Percentiles rank a stretch among this genome's conserved stretches.
phyloP scores from a whole-genome alignment of 2,329 filamentous ascomycete genomes.

The Xylaria sp. region DNA sequence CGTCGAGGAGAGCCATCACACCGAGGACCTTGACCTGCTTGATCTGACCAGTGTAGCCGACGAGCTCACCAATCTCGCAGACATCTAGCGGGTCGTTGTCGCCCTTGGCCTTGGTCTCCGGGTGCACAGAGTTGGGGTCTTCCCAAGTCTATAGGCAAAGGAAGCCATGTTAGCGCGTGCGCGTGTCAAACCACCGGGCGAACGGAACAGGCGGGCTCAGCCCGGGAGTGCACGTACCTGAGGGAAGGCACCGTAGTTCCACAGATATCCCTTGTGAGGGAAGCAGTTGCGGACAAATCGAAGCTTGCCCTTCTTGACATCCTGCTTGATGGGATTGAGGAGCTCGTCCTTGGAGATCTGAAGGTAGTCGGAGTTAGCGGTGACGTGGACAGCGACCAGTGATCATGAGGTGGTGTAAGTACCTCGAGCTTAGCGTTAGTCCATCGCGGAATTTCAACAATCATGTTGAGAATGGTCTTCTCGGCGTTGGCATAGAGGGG shows the following conservation, averaged over 20 bases:
- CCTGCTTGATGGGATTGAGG: constrained; percentile 99
- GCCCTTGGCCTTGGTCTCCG: constrained; percentile 98
- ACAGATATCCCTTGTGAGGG: constrained; percentile 99
- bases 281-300: constrained; percentile 99
- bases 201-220: constrained; percentile 4
- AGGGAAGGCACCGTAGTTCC: constrained; percentile 99
- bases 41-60: constrained; percentile 93
- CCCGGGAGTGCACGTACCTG: constrained; percentile 64
- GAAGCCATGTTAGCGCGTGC: constrained; percentile 10
- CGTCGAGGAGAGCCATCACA: constrained; percentile 98
- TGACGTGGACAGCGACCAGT: neutral
- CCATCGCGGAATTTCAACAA: constrained; percentile 99
- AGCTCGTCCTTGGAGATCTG: constrained; percentile 99
- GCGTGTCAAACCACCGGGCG: constrained; percentile 2
- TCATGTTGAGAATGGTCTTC: constrained; percentile 97
- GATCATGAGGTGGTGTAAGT: constrained; percentile 45
- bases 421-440: constrained; percentile 99
- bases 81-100: constrained; percentile 99
- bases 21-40: constrained; percentile 99
- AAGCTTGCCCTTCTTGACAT: constrained; percentile 99
- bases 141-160: constrained; percentile 81
- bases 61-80: constrained; percentile 98
- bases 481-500: constrained; percentile 97
- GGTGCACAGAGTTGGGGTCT: constrained; percentile 93
- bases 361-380: constrained; percentile 19